Base-by-base conservation (phyloP, 192 early-diverging fungal genomes). In the Backusella circina region DNA sequence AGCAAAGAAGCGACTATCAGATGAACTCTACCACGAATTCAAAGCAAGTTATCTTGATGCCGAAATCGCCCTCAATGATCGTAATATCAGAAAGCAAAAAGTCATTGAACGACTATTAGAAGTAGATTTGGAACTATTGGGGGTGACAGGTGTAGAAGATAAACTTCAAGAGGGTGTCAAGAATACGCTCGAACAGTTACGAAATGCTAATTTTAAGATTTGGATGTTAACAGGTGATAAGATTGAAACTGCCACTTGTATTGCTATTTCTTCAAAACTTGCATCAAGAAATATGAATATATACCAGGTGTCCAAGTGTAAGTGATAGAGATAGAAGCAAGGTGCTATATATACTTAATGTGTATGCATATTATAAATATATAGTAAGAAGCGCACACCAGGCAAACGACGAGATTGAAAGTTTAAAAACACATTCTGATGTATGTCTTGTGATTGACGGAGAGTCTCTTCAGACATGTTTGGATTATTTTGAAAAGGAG, bases 181-280 rank as follows among this genome's bases (percentile, higher is more conserved):
- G 73, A 83, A 86, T 6, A 99, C 95, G 21, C 82, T 99, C 10
- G 96, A 97, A 85, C 79, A 93, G 13, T 77, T 99, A 79, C 85
- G 95, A 70, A 96, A 97, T 79, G 95, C 97, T 18, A 95, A 96
- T 10, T 72, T 97, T 47, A 93, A 90, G 74, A 93, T 98, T 28
- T 98, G 97, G 97, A 98, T 98, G 97, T 87, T 98, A 54, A 98
- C 97, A 0, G 77, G 97, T 65, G 97, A 99, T 84, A 99, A 99
- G 78, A 94, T 96, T 65, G 97, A 99, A 80, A 99, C 97, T 18
- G 97, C 97, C 30, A 96, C 94, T 0, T 96, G 95, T 79, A 95
- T 99, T 76, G 95, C 97, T 0, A 90, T 97, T 16, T 97, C 95
- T 3, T 95, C 95, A 12, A 95, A 94, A 71, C 86, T 99, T 18